Percentiles rank a stretch among this genome's conserved stretches.
Evolutionary conservation across 2,329 filamentous ascomycete species (phyloP).

Genomic region (Talaromyces rugulosus): DNA sequence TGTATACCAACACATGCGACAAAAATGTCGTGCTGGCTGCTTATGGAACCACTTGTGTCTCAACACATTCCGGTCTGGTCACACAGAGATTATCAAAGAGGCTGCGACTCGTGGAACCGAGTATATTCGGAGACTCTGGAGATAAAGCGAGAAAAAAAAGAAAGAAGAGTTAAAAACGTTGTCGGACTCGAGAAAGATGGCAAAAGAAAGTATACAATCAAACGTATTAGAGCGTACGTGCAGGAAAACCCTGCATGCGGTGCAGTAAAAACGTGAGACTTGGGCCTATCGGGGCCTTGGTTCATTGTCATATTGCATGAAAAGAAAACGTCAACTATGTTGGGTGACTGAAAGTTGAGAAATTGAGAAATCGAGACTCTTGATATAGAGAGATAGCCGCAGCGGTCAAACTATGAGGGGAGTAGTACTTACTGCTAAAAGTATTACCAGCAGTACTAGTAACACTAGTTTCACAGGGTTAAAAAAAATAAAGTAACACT

Average conservation of each 20-base stretch:
- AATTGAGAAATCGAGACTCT: not conserved
- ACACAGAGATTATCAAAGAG: not conserved
- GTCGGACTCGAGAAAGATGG: not conserved
- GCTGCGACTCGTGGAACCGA: not conserved
- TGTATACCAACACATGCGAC: not conserved
- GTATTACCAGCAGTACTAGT: no score
- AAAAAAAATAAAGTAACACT: not conserved
- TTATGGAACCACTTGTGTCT: not conserved
- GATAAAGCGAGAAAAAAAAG: not conserved
- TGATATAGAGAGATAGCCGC: not conserved
- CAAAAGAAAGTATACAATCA: not conserved
- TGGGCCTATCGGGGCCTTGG: not conserved
- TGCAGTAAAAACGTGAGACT: not conserved
- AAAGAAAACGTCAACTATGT: not conserved
- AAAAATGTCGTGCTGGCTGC: not conserved
- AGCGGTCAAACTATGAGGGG: not conserved
- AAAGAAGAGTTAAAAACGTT: not conserved
- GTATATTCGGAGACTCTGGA: not conserved
- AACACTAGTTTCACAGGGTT: not conserved
- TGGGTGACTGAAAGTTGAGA: not conserved
- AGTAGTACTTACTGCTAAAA: no score
- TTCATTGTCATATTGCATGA: not conserved
- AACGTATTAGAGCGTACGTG: not conserved
- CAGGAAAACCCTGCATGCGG: no score
- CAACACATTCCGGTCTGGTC: not conserved